Conservation (phyloP, 768 basidiomycete species). For the Heimioporus sp. region DNA sequence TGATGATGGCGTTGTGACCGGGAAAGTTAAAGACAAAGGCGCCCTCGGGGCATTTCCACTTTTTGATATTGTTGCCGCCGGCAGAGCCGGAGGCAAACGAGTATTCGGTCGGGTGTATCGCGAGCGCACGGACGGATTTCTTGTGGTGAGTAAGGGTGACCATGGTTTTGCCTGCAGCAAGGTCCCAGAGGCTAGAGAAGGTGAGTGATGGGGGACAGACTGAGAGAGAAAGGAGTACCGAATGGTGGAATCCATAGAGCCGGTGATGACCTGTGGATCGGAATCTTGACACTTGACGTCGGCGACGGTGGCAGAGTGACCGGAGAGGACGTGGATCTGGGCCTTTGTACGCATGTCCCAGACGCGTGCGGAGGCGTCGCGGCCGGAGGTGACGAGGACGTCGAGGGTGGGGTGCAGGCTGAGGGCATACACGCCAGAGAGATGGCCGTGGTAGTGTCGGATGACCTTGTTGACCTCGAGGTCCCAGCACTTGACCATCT, state of each 20-base stretch:
- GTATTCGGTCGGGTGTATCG: constrained; percentile 96
- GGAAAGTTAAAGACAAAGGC: constrained; percentile 94
- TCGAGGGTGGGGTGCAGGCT: constrained; percentile 95
- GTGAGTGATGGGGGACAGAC: not conserved
- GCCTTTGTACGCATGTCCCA: constrained; percentile 99
- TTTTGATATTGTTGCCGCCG: constrained; percentile 99
- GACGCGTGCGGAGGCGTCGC: constrained; percentile 94
- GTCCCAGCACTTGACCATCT: constrained; percentile 99
- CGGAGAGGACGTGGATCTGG: constrained; percentile 88
- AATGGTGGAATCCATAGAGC: constrained; percentile 97
- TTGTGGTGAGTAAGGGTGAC: constrained; percentile 99
- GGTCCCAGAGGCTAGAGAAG: constrained; percentile 79
- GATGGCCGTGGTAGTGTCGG: constrained; percentile 96
- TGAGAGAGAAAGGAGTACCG: constrained; percentile 46
- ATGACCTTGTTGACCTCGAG: constrained; percentile 99
- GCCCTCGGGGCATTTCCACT: constrained; percentile 99
- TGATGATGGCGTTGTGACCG: constrained; percentile 97
- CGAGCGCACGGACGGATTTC: constrained; percentile 91
- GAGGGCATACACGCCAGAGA: constrained; percentile 95
- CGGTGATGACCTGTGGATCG: constrained; percentile 97
- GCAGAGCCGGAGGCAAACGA: constrained; percentile 94
- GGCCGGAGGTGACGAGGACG: constrained; percentile 90
- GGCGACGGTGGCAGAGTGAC: constrained; percentile 93
- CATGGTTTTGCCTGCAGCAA: constrained; percentile 97
- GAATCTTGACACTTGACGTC: constrained; percentile 96